phyloP scores from a whole-genome alignment of 768 basidiomycete genomes.

The Naganishia kalamii region DNA sequence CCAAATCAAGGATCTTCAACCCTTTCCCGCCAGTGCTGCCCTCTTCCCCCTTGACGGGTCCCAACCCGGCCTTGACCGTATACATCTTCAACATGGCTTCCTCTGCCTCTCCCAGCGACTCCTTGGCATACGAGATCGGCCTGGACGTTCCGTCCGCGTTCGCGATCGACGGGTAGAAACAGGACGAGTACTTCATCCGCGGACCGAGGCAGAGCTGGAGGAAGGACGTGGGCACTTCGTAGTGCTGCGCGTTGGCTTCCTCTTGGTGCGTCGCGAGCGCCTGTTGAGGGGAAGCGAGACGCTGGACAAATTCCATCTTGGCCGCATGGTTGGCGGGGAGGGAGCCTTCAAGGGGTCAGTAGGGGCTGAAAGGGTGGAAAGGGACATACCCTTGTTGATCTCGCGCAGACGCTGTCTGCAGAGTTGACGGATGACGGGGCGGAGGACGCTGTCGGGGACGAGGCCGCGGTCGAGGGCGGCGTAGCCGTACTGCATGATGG shows the following conservation, averaged over 20 bases:
- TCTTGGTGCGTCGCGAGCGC: conserved; percentile 60
- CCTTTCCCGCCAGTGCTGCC: conserved; percentile 51
- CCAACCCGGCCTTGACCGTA: conserved; percentile 59
- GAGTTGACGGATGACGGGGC: conserved; percentile 52
- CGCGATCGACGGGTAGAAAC: conserved; percentile 52
- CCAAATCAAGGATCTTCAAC: conserved; percentile 60
- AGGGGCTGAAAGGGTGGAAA: background rate
- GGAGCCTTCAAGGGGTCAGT: conserved; percentile 24
- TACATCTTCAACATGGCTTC: conserved; percentile 62
- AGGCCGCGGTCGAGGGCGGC: conserved; percentile 51
- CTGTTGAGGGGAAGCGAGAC: conserved; percentile 49
- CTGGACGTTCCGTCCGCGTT: conserved; percentile 13
- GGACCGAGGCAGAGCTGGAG: conserved; percentile 63
- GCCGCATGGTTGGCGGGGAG: conserved; percentile 58
- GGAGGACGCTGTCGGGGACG: conserved; percentile 58
- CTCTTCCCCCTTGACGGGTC: conserved; percentile 17
- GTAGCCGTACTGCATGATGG: conserved; percentile 41
- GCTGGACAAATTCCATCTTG: conserved; percentile 64
- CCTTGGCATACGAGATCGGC: conserved; percentile 47
- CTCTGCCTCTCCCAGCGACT: conserved; percentile 61
- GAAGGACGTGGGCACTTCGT: conserved; percentile 58
- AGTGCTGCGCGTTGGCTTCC: conserved; percentile 70
- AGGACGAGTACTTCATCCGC: conserved; percentile 62
- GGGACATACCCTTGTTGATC: conserved; percentile 55
- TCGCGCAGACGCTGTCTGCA: conserved; percentile 56